phyloP scores from a whole-genome alignment of 306 rosid genomes.

The Corylus heterophylla region DNA sequence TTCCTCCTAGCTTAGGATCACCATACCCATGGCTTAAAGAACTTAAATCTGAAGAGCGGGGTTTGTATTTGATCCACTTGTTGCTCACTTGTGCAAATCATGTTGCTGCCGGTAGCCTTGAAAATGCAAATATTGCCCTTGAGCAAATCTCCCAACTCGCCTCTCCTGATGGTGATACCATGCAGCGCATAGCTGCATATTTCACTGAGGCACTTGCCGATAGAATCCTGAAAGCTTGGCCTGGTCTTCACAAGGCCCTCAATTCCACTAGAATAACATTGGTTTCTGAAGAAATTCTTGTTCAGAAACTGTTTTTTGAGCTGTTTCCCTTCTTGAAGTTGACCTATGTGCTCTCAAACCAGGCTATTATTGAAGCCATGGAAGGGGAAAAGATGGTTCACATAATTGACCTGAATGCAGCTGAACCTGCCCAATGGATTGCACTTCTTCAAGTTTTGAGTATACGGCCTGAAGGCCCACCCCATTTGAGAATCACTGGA shows the following conservation, averaged over 20 bases:
- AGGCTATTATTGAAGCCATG: conserved; percentile 83
- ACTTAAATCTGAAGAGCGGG: conserved; percentile 74
- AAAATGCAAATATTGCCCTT: conserved; percentile 70
- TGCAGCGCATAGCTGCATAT: conserved; percentile 83
- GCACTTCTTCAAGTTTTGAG: conserved; percentile 75
- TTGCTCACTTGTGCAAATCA: conserved; percentile 78
- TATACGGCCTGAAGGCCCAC: conserved; percentile 82
- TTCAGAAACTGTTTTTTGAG: conserved; percentile 67
- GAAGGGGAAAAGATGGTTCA: conserved; percentile 90
- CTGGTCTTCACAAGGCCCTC: conserved; percentile 77
- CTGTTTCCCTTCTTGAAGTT: conserved; percentile 78
- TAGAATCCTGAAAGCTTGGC: conserved; percentile 74
- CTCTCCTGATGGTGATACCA: conserved; percentile 76
- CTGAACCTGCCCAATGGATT: conserved; percentile 81
- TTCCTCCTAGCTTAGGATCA: conserved; percentile 67
- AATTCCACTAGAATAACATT: conserved; percentile 59
- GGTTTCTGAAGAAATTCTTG: conserved; percentile 67
- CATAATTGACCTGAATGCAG: conserved; percentile 77
- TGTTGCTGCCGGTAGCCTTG: conserved; percentile 69
- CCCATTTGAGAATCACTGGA: conserved; percentile 85
- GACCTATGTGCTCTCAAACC: conserved; percentile 68
- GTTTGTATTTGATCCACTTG: conserved; percentile 73
- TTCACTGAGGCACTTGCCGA: conserved; percentile 81
- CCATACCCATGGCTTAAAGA: conserved; percentile 71
- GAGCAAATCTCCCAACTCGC: conserved; percentile 86